Conservation (phyloP, 2,329 filamentous ascomycete species). For the Trichoderma hamatum region DNA sequence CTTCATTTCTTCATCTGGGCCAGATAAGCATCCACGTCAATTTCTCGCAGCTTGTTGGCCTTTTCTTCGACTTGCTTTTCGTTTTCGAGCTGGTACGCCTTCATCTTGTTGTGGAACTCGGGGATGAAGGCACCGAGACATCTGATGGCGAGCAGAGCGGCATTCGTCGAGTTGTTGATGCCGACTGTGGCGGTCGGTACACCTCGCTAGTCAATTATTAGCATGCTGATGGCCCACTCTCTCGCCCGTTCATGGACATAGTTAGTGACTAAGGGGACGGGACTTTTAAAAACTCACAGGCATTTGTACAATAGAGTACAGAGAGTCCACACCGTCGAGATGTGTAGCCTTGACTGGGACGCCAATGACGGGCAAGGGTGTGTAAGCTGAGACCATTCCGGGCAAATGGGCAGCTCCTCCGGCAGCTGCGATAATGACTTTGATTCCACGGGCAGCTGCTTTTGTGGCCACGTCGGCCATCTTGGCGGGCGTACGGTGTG, state of each 20-base stretch:
- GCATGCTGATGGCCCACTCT: constrained; percentile 3
- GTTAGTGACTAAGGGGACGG: background rate
- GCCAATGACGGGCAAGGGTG: constrained; percentile 73
- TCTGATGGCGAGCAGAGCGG: constrained; percentile 69
- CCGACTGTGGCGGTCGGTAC: constrained; percentile 75
- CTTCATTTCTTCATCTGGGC: constrained; percentile 41
- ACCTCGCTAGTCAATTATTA: constrained; percentile 46
- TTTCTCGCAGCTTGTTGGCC: constrained; percentile 57
- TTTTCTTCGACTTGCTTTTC: constrained; percentile 66
- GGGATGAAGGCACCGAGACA: constrained; percentile 64
- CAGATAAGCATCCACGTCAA: constrained; percentile 61
- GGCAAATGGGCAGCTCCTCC: constrained; percentile 74
- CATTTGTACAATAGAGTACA: constrained; percentile 78
- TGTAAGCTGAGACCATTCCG: constrained; percentile 75
- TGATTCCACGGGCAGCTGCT: constrained; percentile 67
- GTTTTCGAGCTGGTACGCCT: constrained; percentile 64
- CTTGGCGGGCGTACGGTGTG: constrained; percentile 71
- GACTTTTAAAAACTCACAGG: constrained; percentile 51
- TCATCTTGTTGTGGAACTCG: constrained; percentile 60
- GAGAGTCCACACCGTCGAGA: constrained; percentile 70
- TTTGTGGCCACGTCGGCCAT: constrained; percentile 69
- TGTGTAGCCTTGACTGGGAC: constrained; percentile 75
- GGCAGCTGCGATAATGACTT: constrained; percentile 75
- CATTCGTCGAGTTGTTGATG: constrained; percentile 80
- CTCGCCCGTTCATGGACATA: background rate